These are phyloP conservation scores for Karstenula rhodostoma DNA, from an alignment of 2,329 filamentous ascomycete species.

Conservation along the genomic window DNA sequence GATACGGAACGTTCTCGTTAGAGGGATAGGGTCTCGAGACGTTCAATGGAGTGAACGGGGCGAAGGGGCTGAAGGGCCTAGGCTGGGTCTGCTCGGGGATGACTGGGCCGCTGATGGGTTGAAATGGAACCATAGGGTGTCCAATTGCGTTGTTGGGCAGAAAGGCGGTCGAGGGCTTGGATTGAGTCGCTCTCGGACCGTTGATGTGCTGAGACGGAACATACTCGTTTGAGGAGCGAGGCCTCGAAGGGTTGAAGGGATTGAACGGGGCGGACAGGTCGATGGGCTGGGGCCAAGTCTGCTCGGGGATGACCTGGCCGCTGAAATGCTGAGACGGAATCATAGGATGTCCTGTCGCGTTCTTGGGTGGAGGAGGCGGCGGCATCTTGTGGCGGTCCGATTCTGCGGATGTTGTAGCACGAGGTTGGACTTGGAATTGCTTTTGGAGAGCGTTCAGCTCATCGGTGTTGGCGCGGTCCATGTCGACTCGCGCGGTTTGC, in stretches of 20 bases:
- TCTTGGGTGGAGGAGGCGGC: not conserved
- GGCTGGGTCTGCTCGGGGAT: not conserved
- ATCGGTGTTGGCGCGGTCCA: not conserved
- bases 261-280: too few relatives aligned
- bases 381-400: slow-evolving; percentile 1
- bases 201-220: too few relatives aligned
- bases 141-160: not conserved
- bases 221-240: too few relatives aligned
- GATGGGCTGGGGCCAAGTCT: too few relatives aligned
- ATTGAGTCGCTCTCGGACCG: too few relatives aligned
- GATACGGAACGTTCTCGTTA: not conserved
- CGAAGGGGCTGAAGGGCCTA: not conserved
- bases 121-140: not conserved
- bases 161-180: not conserved
- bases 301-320: too few relatives aligned
- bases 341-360: not conserved
- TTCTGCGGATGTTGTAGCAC: not conserved
- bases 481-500: not conserved
- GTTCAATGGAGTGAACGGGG: not conserved
- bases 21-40: not conserved
- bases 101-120: too few relatives aligned
- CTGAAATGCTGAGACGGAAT: too few relatives aligned
- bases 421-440: not conserved
- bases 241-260: too few relatives aligned
- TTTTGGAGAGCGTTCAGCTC: not conserved